phyloP scores from a whole-genome alignment of 345 rosid species.

The Gossypium ekmanianum region DNA sequence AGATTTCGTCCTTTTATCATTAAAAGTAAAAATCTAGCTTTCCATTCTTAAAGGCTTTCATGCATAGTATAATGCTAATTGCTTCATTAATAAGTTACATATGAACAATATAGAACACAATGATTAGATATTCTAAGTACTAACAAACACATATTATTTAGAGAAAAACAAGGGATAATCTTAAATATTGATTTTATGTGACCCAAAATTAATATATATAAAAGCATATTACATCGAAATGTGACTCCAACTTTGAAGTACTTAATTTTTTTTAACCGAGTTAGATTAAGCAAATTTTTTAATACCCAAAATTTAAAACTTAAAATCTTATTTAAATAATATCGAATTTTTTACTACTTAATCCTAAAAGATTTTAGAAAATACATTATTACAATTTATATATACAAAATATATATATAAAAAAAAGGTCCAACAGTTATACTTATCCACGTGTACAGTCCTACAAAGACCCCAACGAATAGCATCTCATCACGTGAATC shows the following conservation, averaged over 20 bases:
- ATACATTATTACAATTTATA: neutral
- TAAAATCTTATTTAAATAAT: too few species aligned
- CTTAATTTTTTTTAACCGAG: too few species aligned
- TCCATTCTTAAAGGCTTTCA: neutral
- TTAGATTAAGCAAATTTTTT: too few species aligned
- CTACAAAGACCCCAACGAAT: conserved; percentile 24
- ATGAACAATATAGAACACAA: neutral
- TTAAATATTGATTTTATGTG: too few species aligned
- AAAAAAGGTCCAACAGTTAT: neutral
- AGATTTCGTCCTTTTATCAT: neutral
- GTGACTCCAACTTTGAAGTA: neutral
- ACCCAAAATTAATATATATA: neutral
- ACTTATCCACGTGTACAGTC: conserved; percentile 34
- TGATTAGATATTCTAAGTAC: neutral
- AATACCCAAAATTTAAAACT: too few species aligned
- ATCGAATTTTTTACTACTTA: too few species aligned
- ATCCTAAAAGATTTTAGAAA: too few species aligned
- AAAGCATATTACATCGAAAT: neutral
- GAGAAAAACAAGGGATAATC: too few species aligned
- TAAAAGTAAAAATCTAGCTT: neutral
- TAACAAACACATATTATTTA: too few species aligned
- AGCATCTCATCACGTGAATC: conserved; percentile 65
- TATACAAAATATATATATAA: neutral
- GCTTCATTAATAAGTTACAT: neutral
- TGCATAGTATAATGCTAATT: neutral